Percentiles rank a stretch among this genome's conserved stretches.
Conservation (phyloP, 2,329 filamentous ascomycete species). For the Epichloe festucae region DNA sequence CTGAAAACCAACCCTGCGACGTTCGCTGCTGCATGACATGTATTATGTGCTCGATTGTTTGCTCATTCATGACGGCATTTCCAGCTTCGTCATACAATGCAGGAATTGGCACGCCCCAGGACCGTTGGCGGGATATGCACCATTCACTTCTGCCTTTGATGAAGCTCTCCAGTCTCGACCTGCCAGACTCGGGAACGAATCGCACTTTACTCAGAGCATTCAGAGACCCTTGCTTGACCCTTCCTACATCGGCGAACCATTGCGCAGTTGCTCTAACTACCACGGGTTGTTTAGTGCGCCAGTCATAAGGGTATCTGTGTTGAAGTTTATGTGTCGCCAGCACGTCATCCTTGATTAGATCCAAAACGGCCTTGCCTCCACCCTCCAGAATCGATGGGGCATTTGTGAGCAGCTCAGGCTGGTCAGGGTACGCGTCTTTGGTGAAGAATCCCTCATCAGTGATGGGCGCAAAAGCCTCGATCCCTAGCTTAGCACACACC, state of each 20-base stretch:
- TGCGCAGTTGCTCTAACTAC: constrained; percentile 88
- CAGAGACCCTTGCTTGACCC: constrained; percentile 65
- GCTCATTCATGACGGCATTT: constrained; percentile 64
- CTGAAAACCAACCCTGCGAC: constrained; percentile 91
- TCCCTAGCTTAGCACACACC: constrained; percentile 55
- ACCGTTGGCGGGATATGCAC: constrained; percentile 93
- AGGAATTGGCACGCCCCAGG: constrained; percentile 95
- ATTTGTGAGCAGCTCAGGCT: constrained; percentile 48
- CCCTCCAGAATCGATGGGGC: constrained; percentile 60
- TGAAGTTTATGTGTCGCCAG: constrained; percentile 57
- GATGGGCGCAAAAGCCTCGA: constrained; percentile 69
- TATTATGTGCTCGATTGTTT: constrained; percentile 77
- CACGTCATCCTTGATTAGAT: constrained; percentile 52
- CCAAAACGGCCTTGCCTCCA: constrained; percentile 57
- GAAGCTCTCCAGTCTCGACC: constrained; percentile 68
- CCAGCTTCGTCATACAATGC: constrained; percentile 66
- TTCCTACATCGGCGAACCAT: constrained; percentile 90
- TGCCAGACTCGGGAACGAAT: constrained; percentile 68
- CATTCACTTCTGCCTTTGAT: constrained; percentile 81
- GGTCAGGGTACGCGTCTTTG: constrained; percentile 58
- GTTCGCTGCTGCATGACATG: constrained; percentile 62
- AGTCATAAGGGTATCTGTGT: constrained; percentile 97
- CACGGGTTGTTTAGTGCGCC: constrained; percentile 87
- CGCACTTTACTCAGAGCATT: constrained; percentile 54
- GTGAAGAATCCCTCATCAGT: constrained; percentile 75